phyloP scores from a whole-genome alignment of 805 yeast genomes.

The Kluyveromyces starmeri region DNA sequence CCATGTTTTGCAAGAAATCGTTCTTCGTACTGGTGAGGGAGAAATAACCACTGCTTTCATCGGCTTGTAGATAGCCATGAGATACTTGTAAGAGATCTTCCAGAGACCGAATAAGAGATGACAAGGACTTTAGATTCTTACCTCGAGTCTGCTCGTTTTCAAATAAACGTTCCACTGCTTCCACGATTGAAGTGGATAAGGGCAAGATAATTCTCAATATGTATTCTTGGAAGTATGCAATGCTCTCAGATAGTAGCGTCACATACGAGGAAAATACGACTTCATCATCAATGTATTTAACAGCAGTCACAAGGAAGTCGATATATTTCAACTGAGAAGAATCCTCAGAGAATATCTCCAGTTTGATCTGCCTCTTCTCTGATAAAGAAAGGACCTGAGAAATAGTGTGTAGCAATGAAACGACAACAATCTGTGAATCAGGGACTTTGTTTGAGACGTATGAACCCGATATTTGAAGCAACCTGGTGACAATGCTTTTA shows the following conservation, averaged over 20 bases:
- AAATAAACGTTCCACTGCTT: constrained; percentile 19
- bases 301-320: constrained; percentile 41
- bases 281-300: constrained; percentile 37
- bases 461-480: constrained; percentile 32
- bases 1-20: constrained; percentile 28
- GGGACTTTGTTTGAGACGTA: constrained; percentile 16
- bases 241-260: constrained; percentile 40
- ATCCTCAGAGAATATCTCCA: constrained; percentile 26
- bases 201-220: constrained; percentile 49
- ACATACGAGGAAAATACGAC: constrained; percentile 29
- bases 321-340: constrained; percentile 29
- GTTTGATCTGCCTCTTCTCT: constrained; percentile 23
- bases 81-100: constrained; percentile 55
- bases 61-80: constrained; percentile 43
- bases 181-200: constrained; percentile 38
- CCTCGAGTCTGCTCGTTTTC: constrained; percentile 22
- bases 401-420: constrained; percentile 25
- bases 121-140: constrained; percentile 38
- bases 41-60: constrained; percentile 21
- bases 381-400: constrained; percentile 26
- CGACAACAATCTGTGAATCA: constrained; percentile 27
- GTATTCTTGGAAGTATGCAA: constrained; percentile 40
- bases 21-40: constrained; percentile 13
- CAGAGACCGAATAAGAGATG: constrained; percentile 45
- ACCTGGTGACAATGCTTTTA: constrained; percentile 33